Conservation (phyloP, 352 stramenopile species). For the Phytopythium oedochilum region DNA sequence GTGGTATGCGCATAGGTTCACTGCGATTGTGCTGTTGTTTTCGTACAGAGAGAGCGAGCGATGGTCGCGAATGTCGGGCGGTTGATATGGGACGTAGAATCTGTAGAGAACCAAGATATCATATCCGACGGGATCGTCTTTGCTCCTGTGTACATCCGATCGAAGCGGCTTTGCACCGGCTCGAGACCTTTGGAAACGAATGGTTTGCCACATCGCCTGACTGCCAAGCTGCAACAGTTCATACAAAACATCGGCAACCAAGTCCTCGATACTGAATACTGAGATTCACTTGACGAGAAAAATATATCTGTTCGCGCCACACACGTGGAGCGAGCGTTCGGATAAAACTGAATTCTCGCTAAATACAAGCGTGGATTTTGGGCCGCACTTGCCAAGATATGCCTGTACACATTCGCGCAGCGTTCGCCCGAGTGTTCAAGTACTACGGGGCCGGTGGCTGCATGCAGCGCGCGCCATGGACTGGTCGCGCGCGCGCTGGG, state of each 20-base stretch:
- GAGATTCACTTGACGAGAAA: background rate
- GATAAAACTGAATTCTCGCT: background rate
- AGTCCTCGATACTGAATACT: background rate
- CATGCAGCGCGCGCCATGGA: too few relatives aligned
- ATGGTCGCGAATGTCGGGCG: too few relatives aligned
- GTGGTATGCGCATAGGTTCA: too few relatives aligned
- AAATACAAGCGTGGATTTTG: background rate
- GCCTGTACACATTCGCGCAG: too few relatives aligned
- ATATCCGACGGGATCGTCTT: background rate
- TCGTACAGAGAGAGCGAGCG: background rate
- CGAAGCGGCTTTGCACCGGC: too few relatives aligned
- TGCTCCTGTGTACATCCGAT: too few relatives aligned
- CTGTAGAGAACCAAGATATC: background rate
- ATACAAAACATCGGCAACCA: too few relatives aligned
- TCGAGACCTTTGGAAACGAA: background rate
- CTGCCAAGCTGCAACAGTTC: too few relatives aligned
- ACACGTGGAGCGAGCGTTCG: background rate
- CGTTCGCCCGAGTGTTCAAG: too few relatives aligned
- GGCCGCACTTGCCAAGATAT: background rate
- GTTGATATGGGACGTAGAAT: too few relatives aligned
- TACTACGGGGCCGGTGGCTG: background rate
- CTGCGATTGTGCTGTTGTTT: too few relatives aligned
- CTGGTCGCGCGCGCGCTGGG: too few relatives aligned
- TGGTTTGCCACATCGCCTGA: background rate
- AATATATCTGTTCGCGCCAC: background rate